Base-by-base conservation (phyloP, 805 yeast species). In the Jamesozyma jinghongensis region DNA sequence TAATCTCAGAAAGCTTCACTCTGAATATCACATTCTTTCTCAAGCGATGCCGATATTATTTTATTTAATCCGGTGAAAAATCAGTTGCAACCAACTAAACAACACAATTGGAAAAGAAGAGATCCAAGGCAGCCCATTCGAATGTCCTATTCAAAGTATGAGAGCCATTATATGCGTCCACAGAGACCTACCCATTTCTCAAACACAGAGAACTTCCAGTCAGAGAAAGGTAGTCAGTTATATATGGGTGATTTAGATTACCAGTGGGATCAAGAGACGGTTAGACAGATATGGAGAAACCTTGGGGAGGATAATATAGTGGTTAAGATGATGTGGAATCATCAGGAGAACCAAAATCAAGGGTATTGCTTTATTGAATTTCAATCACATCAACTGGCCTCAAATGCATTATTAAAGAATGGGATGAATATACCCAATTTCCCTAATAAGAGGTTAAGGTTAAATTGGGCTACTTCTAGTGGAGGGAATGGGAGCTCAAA, bases 181-280 rank as follows among this genome's bases (percentile, higher is more conserved):
- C 25, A 34, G 18, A 22, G 6, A 12, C 19, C 36, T 22, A 4
- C 19, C 11, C 2, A 31, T 25, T 20, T 5, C n/a, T 27, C 26
- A 14, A 37, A 22, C 14, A 16, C n/a, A 32, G 22, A 38, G n/a
- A 33, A 19, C 11, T 13, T n/a, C 17, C 7, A 12, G 6, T 16
- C 12, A 17, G 13, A 26, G 5, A 27, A 29, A 22, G 36, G 36
- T 28, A 40, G 60, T 20, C 69, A 66, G 41, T 55, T 83, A 37
- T 83, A 88, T 82, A 88, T 87, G 95, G 97, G 96, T 18, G 96
- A 85, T 52, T 64, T 87, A 34, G 95, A 86, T 50, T 84, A 84
- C 8, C 68, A 74, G 57, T 84, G 95, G 87, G 85, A 82, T 45
- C 96, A 87, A 56, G 59, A 65, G 31, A 66, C 73, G 11, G 72